Conservation (phyloP, 2,329 filamentous ascomycete genomes). For the Botrytis pseudocinerea region DNA sequence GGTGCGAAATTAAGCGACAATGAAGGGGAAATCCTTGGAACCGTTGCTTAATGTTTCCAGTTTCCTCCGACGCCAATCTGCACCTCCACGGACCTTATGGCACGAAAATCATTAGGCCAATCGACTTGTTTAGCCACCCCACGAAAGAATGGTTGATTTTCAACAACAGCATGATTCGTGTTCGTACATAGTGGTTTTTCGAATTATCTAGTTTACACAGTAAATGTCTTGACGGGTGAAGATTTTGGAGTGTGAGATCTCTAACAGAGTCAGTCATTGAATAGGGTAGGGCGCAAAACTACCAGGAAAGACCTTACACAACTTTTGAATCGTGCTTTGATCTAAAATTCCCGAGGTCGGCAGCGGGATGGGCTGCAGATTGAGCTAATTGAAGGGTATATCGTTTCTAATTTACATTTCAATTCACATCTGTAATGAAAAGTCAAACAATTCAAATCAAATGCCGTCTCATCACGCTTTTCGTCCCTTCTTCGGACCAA, state of each 20-base stretch:
- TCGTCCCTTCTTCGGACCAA: neutral
- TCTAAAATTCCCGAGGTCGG: constrained; percentile 10
- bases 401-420: neutral
- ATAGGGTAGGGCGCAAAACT: neutral
- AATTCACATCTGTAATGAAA: neutral
- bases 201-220: neutral
- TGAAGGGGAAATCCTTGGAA: constrained; percentile 17
- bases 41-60: neutral
- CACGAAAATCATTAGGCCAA: neutral
- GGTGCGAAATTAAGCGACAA: constrained; percentile 11
- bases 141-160: neutral
- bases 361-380: constrained; percentile 16
- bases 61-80: neutral
- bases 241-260: neutral
- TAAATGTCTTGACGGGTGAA: neutral
- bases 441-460: constrained; percentile 1
- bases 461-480: neutral
- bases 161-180: neutral
- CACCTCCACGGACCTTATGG: neutral
- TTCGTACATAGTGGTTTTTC: neutral
- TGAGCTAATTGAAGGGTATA: constrained; percentile 4
- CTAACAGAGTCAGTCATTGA: constrained; percentile 3
- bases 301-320: neutral
- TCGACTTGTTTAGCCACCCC: neutral
- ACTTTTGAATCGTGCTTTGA: neutral